Evolutionary conservation across 2,329 filamentous ascomycete genomes (phyloP).

Genomic region (Calonectria hongkongensis): DNA sequence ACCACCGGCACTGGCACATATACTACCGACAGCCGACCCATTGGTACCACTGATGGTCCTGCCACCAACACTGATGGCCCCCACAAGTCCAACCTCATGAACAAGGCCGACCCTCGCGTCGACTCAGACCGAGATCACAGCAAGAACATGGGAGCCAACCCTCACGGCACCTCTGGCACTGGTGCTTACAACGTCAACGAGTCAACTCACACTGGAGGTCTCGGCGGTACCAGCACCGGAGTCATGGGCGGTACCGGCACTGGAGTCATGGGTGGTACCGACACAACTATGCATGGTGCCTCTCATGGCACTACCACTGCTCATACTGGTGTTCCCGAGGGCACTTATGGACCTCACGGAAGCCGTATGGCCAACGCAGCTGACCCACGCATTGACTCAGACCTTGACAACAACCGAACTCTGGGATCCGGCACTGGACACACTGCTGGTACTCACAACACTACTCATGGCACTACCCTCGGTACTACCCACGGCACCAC

Average conservation of each 20-base stretch:
- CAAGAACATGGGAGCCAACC: slow-evolving; percentile 57
- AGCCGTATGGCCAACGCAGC: slow-evolving; percentile 68
- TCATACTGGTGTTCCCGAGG: slow-evolving; percentile 45
- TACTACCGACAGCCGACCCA: slow-evolving; percentile 7
- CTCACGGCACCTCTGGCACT: slow-evolving; percentile 56
- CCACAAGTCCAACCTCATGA: slow-evolving; percentile 66
- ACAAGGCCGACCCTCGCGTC: slow-evolving; percentile 72
- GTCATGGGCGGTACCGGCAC: slow-evolving; percentile 27
- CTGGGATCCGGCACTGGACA: slow-evolving; percentile 48
- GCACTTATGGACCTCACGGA: slow-evolving; percentile 65
- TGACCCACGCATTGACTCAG: slow-evolving; percentile 73
- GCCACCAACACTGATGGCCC: slow-evolving; percentile 62
- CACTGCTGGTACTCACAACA: slow-evolving; percentile 38
- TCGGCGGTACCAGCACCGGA: slow-evolving; percentile 33
- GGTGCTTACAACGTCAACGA: slow-evolving; percentile 56
- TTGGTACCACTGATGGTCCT: slow-evolving; percentile 45
- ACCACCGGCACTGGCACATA: slow-evolving; percentile 43
- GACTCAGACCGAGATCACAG: slow-evolving; percentile 70
- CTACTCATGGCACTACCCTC: slow-evolving; percentile 44
- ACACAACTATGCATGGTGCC: neutral
- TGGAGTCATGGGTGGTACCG: slow-evolving; percentile 1
- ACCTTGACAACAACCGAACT: slow-evolving; percentile 64
- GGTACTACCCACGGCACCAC: slow-evolving; percentile 47
- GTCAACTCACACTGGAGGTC: slow-evolving; percentile 51
- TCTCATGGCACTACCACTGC: neutral